phyloP scores from a whole-genome alignment of 139 green algal species.

The Nannochloris sp. region DNA sequence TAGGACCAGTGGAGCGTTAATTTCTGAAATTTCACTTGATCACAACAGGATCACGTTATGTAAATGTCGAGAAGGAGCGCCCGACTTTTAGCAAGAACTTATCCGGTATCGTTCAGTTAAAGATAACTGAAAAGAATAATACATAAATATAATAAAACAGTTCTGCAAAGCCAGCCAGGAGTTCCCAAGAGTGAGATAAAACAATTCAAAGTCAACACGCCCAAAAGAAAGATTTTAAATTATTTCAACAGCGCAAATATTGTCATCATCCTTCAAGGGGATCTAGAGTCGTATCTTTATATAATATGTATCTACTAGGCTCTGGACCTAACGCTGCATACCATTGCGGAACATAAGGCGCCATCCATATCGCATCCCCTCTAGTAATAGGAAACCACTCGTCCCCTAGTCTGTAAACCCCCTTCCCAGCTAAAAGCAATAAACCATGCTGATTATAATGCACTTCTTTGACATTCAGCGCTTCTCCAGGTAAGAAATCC shows the following conservation, averaged over 20 bases:
- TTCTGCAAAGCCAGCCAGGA: background rate
- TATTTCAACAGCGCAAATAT: background rate
- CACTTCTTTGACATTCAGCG: conserved; percentile 86
- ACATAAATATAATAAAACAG: background rate
- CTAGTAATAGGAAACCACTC: conserved; percentile 68
- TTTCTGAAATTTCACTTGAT: too few species aligned
- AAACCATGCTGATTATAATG: conserved; percentile 98
- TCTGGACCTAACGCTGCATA: conserved; percentile 74
- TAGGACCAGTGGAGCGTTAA: too few species aligned
- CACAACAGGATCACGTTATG: too few species aligned
- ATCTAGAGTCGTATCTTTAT: conserved; percentile 79
- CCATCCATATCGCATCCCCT: conserved; percentile 84
- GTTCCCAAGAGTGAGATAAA: background rate
- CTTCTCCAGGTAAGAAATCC: conserved; percentile 72
- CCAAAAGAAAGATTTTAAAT: background rate
- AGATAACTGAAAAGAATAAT: background rate
- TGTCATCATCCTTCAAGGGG: conserved; percentile 26
- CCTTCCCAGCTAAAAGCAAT: conserved; percentile 82
- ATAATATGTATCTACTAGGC: conserved; percentile 72
- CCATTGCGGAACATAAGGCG: conserved; percentile 82
- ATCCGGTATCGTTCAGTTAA: too few species aligned
- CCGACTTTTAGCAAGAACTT: too few species aligned
- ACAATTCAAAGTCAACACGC: conserved; percentile 5
- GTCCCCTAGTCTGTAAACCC: conserved; percentile 87
- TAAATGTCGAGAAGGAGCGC: too few species aligned